Percentiles rank a stretch among this genome's conserved stretches.
phyloP scores from a whole-genome alignment of 2,329 filamentous ascomycete genomes.

The Neofusicoccum umdonicola region DNA sequence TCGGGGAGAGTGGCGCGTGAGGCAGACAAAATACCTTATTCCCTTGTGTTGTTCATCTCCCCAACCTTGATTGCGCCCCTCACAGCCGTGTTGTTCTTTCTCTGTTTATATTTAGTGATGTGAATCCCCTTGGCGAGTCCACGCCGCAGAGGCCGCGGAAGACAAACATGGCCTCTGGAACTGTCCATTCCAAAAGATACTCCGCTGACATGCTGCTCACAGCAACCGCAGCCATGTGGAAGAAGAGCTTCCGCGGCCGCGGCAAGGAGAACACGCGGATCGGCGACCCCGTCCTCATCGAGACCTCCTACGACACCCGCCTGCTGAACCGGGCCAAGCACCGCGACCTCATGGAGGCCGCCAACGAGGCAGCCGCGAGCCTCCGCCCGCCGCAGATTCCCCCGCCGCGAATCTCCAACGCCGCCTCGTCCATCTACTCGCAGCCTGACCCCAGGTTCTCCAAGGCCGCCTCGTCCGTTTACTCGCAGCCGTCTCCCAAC shows the following conservation, averaged over 20 bases:
- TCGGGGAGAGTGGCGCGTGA: not conserved
- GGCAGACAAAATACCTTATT: not conserved
- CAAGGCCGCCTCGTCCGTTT: conserved; percentile 54
- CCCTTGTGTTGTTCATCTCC: not conserved
- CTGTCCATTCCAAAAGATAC: not conserved
- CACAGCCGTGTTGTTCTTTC: not conserved
- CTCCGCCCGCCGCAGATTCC: conserved; percentile 1
- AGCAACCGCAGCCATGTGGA: conserved; percentile 48
- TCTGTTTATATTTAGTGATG: not conserved
- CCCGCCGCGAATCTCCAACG: not conserved
- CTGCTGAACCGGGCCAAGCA: conserved; percentile 28
- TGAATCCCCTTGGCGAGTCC: not conserved
- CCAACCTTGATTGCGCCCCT: not conserved
- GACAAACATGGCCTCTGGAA: not conserved
- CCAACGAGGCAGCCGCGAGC: conserved; percentile 25
- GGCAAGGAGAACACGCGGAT: conserved; percentile 43
- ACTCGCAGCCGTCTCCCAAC: conserved; percentile 55
- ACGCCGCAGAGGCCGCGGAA: not conserved
- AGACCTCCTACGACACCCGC: conserved; percentile 47
- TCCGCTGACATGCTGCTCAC: not conserved
- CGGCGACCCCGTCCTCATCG: conserved; percentile 45
- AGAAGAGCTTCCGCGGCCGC: conserved; percentile 47
- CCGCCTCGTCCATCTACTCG: conserved; percentile 61
- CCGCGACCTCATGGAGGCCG: conserved; percentile 20
- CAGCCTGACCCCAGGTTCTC: conserved; percentile 47